These are phyloP conservation scores for Pythium rishiriense DNA, from an alignment of 352 stramenopile genomes.

Conservation along the genomic window DNA sequence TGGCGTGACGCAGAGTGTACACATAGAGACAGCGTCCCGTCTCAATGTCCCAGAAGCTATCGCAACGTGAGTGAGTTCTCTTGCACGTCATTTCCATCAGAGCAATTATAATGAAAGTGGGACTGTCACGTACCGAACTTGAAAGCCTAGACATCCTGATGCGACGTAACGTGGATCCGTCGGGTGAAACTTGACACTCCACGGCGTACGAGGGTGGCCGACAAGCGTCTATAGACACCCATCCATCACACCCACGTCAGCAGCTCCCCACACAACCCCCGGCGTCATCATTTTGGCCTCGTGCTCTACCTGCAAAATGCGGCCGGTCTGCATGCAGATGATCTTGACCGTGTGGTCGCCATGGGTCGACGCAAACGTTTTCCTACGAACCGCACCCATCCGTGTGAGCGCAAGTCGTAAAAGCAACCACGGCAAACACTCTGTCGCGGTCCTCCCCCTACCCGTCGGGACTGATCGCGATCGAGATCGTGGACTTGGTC, in stretches of 20 bases:
- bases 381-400: slow-evolving; percentile 34
- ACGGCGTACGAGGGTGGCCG: slow-evolving; percentile 88
- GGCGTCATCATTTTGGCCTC: background rate
- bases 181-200: slow-evolving; percentile 99
- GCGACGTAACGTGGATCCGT: slow-evolving; percentile 93
- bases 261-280: too few relatives aligned
- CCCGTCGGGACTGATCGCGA: slow-evolving; percentile 86
- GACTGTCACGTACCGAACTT: slow-evolving; percentile 75
- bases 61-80: slow-evolving; percentile 4
- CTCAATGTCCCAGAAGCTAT: slow-evolving; percentile 87
- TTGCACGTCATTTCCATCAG: background rate
- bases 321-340: slow-evolving; percentile 89
- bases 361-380: slow-evolving; percentile 96
- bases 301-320: slow-evolving; percentile 68
- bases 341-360: slow-evolving; percentile 99
- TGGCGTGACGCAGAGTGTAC: slow-evolving; percentile 91
- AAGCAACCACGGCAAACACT: background rate
- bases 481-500: slow-evolving; percentile 88
- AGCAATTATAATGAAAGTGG: too few relatives aligned
- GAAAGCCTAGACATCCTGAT: slow-evolving; percentile 96
- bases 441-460: too few relatives aligned
- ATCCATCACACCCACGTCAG: background rate
- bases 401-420: background rate
- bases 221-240: slow-evolving; percentile 65
- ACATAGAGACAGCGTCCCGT: slow-evolving; percentile 93